Evolutionary conservation across 2,329 filamentous ascomycete species (phyloP), one percentile per base, ranked within the genome.

Genomic region (Zasmidium angulare): DNA sequence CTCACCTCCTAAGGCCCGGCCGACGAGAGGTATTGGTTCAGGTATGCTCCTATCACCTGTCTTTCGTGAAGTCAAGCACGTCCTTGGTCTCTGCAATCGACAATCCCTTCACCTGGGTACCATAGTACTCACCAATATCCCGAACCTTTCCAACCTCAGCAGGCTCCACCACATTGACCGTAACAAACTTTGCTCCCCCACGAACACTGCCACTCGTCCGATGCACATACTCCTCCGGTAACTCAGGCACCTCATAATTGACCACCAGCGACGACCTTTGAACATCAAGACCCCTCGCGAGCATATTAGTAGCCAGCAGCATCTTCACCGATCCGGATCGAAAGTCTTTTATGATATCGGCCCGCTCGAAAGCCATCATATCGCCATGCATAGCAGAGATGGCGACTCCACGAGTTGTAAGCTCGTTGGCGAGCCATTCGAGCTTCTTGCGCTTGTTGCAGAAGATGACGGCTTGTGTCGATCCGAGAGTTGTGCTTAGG

Each of bases 391-490:
- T 50, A 50, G 48, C 48, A 11, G 48, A 4, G 48, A 7, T 17
- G 48, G 48, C 4, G 48, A 50, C 24, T 4, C 48, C 22, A 10
- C 48, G 48, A 50, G 10, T 26, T 4, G 48, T 50, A 50, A 50
- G 48, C 48, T 50, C 48, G 48, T 50, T 11, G 10, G 48, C 4
- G n/a, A 50, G 48, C 48, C 48, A 50, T 23, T 50, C 48, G 48
- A 50, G 11, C n/a, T 11, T 50, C 9, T 50, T 50, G 48, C 48
- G 48, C 4, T 4, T 50, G 21, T 50, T 50, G 48, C 48, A 50
- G 48, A 50, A 50, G 48, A 50, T 50, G 10, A 50, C 48, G 9
- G 48, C 48, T n/a, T 50, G 48, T 21, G 48, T 21, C 3, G 4
- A 10, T 23, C 48, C 48, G 22, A 50, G 21, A 50, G 10, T 50